Conservation (phyloP, 352 stramenopile species). For the Phytophthora hibernalis region DNA sequence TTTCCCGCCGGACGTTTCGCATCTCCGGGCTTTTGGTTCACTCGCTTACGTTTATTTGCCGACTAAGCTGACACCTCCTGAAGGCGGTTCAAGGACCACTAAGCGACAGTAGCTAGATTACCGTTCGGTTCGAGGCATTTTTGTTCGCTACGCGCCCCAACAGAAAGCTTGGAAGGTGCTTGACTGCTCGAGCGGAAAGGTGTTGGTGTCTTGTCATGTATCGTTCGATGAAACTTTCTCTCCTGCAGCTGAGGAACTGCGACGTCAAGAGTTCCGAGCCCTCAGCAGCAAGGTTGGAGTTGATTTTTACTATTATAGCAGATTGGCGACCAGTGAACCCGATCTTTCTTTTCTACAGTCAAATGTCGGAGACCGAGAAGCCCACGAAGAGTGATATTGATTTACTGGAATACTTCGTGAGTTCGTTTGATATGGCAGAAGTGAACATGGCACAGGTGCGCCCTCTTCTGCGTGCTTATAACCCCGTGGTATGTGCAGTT, state of each 20-base stretch:
- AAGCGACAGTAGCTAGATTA: slow-evolving; percentile 7
- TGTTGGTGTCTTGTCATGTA: slow-evolving; percentile 1
- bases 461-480: too few species aligned
- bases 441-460: slow-evolving; percentile 1
- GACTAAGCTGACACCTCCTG: background rate
- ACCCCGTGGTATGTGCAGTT: slow-evolving; percentile 1
- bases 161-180: too few species aligned
- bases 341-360: slow-evolving; percentile 7
- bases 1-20: background rate
- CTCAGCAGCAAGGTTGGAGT: background rate
- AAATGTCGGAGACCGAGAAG: background rate
- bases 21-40: slow-evolving; percentile 6
- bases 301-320: slow-evolving; percentile 2
- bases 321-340: background rate
- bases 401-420: slow-evolving; percentile 9
- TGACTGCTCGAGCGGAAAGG: background rate
- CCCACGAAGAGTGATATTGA: background rate
- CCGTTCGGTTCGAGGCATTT: background rate
- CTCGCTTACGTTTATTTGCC: slow-evolving; percentile 10
- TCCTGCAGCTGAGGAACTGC: background rate
- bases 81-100: background rate
- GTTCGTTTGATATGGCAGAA: slow-evolving; percentile 11
- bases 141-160: slow-evolving; percentile 5
- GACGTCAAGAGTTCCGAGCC: slow-evolving; percentile 5
- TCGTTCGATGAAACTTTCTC: slow-evolving; percentile 11